These are phyloP conservation scores for Heliamphora exappendiculata DNA, from an alignment of 148 eudicot genomes.

Conservation along the genomic window DNA sequence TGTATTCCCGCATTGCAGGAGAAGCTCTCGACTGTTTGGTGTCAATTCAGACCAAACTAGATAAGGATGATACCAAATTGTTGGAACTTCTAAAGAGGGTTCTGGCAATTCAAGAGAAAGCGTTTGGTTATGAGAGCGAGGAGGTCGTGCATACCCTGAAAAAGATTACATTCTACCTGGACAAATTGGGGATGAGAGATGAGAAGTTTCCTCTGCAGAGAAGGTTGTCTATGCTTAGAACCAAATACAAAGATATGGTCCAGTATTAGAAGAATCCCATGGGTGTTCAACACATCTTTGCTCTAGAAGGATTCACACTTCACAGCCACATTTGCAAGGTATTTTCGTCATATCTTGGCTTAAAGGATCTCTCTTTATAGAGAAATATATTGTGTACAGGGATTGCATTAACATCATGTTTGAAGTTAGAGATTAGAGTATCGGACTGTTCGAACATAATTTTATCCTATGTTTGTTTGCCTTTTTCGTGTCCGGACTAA, in stretches of 20 bases:
- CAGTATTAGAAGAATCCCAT: conserved; percentile 12
- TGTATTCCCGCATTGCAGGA: conserved; percentile 32
- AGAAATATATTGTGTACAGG: too few species aligned
- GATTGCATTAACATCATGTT: too few species aligned
- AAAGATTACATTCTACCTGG: conserved; percentile 52
- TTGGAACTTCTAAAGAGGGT: conserved; percentile 56
- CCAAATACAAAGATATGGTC: conserved; percentile 42
- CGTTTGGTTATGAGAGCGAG: conserved; percentile 63
- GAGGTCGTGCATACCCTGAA: conserved; percentile 65
- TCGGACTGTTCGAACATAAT: too few species aligned
- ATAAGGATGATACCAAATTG: conserved; percentile 43
- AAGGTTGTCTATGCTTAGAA: conserved; percentile 54
- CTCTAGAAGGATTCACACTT: too few species aligned
- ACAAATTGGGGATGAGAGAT: conserved; percentile 58
- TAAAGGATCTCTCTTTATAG: too few species aligned
- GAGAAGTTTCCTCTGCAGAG: conserved; percentile 63
- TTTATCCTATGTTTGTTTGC: too few species aligned
- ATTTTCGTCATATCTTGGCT: too few species aligned
- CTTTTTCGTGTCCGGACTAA: too few species aligned
- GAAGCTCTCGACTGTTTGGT: conserved; percentile 88
- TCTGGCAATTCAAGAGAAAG: conserved; percentile 69
- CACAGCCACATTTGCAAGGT: too few species aligned
- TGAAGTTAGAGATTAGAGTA: too few species aligned
- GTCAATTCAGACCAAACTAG: conserved; percentile 60
- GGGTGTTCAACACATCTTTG: too few species aligned